Percentiles rank a stretch among this genome's conserved stretches.
Conservation (phyloP, 2,329 filamentous ascomycete genomes). For the Fusarium udum region DNA sequence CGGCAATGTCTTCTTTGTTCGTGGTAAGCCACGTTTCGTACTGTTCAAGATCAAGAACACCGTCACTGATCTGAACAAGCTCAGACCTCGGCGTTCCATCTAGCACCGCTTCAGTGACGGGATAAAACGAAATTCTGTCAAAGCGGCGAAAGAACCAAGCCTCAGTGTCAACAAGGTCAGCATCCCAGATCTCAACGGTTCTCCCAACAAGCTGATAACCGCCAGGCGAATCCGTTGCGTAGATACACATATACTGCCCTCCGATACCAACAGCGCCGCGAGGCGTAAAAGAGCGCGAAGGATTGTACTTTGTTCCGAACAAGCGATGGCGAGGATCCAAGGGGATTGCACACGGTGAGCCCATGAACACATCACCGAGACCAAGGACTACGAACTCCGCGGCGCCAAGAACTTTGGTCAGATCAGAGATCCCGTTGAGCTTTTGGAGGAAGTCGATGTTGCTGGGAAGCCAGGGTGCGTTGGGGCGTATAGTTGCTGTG, state of each 20-base stretch:
- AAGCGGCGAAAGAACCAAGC: conserved; percentile 47
- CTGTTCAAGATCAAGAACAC: conserved; percentile 42
- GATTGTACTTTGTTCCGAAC: conserved; percentile 52
- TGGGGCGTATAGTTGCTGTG: conserved; percentile 67
- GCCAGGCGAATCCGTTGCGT: conserved; percentile 50
- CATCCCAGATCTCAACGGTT: conserved; percentile 49
- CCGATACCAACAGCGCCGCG: conserved; percentile 49
- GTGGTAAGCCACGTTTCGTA: conserved; percentile 47
- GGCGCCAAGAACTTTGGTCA: conserved; percentile 44
- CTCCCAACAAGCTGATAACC: conserved; percentile 52
- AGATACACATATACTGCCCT: conserved; percentile 53
- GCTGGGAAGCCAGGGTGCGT: conserved; percentile 70
- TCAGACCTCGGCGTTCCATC: conserved; percentile 35
- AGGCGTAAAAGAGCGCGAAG: conserved; percentile 51
- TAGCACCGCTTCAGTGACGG: conserved; percentile 43
- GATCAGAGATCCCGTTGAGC: conserved; percentile 46
- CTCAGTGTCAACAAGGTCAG: not conserved
- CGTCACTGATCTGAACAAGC: conserved; percentile 42
- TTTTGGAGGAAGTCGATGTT: conserved; percentile 64
- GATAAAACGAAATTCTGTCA: conserved; percentile 48
- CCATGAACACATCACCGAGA: conserved; percentile 53
- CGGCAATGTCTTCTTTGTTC: conserved; percentile 42
- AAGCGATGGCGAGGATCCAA: conserved; percentile 49
- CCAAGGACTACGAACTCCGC: conserved; percentile 50
- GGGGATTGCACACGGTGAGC: conserved; percentile 50